Base-by-base conservation (phyloP, 2,329 filamentous ascomycete genomes). In the Thielaviopsis euricoi region DNA sequence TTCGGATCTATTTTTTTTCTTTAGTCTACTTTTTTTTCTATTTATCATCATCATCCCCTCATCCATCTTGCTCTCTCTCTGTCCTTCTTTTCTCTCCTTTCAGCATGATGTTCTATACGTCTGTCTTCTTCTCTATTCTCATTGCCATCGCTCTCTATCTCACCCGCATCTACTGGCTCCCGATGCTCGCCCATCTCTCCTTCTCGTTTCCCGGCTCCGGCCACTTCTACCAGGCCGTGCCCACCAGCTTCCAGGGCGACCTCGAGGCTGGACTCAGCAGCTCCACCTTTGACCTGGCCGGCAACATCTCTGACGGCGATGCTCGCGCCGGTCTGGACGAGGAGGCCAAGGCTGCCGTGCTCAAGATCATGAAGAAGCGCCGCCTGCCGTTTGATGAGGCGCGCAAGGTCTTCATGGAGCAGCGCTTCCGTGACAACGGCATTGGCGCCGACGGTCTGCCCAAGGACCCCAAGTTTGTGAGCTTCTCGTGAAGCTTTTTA, bases 381-480 rank as follows among this genome's bases (percentile, higher is more conserved):
- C 79, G 83, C 60, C 80, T 97, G 62, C 80, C 77, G 61, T 98
- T 98, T 68, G 91, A 98, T 71, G 89, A 96, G 73, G 93, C 91
- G 46, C 79, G 93, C 64, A 79, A 87, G 65, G 78, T 89, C 52
- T 94, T 87, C 68, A 93, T 89, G 72, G 86, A 96, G 73, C 82
- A 86, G 65, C 77, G 83, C 59, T 95, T 98, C 72, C 82, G 82
- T 68, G 89, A 83, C 68, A 88, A 95, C 66, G 87, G 87, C 55
- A 96, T 98, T 68, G 89, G 84, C 1, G 78, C 86, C 5, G 93
- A 98, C 70, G 93, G 93, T 4, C 74, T 84, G 64, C 93, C 93
- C 62, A 79, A 83, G 67, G 91, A 97, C 74, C 89, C 90, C 62
- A 96, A 96, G 74, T 95, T 95, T 68, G 89, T 97, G 60, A 94